Evolutionary conservation across 768 basidiomycete genomes (phyloP), one percentile per base, ranked within the genome.

Genomic region (Gymnopilus junonius): DNA sequence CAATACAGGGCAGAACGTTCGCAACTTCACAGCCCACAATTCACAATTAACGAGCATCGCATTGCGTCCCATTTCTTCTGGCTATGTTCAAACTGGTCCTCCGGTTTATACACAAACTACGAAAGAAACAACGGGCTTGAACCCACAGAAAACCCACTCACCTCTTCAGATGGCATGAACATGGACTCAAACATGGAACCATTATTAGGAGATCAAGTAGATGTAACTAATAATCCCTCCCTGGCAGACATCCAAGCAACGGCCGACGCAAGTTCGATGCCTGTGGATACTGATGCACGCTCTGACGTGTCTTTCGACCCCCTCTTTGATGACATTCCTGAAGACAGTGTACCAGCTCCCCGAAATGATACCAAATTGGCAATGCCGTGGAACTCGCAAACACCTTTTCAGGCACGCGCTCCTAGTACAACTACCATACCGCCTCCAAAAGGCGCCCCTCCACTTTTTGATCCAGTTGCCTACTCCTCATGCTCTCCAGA

Each of bases 241-340:
- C 35, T 32, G 31, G 46, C 46, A 55, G 59, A 51, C 31, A 42
- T 53, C 7, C 55, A 46, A 31, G 29, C 59, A 17, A 48, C 39
- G 12, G 51, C 62, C 4, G 65, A 55, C 61, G 46, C 60, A 59
- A 59, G 55, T 56, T 17, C 31, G 8, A 69, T 65, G 63, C 58
- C 54, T 17, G 65, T 62, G 15, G 82, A 84, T 54, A 78, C 82
- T 1, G 92, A 94, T 70, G 78, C 86, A 17, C 90, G 86, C 71
- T 93, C 94, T 4, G 91, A 94, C 61, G 85, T 85, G 6, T 93
- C 93, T 0, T 93, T 87, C 71, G 94, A 96, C 70, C 92, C 95
- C 29, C 79, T 98, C 20, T 98, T 97, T 72, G 95, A 95, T 70
- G 93, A 93, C 60, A 94, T 69, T 23, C 62, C 69, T 20, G 70